Evolutionary conservation across 305 asterid species (phyloP).

Genomic region (Ruellia speciosa): DNA sequence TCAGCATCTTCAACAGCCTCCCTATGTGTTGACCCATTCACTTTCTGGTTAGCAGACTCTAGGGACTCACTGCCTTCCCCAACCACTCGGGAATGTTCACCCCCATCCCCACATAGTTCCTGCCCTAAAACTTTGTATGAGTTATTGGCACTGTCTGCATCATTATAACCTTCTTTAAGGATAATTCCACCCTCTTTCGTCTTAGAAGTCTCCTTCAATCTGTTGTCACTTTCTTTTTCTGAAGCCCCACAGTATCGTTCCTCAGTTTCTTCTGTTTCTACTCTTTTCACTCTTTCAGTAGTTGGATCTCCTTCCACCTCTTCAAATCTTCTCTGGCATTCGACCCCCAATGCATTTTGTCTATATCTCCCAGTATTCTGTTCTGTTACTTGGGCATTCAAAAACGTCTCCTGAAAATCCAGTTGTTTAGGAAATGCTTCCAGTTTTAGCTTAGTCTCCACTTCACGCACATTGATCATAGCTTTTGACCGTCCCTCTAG

Average conservation of each 20-base stretch:
- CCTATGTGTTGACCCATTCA: slow-evolving; percentile 24
- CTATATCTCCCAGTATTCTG: slow-evolving; percentile 22
- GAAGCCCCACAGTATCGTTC: slow-evolving; percentile 27
- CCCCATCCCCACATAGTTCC: slow-evolving; percentile 15
- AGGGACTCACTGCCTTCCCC: slow-evolving; percentile 25
- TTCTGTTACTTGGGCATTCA: slow-evolving; percentile 19
- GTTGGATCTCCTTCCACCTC: slow-evolving; percentile 28
- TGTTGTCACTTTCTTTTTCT: slow-evolving; percentile 24
- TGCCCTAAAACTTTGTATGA: slow-evolving; percentile 25
- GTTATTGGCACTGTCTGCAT: slow-evolving; percentile 26
- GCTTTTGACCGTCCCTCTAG: slow-evolving; percentile 22
- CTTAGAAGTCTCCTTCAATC: slow-evolving; percentile 24
- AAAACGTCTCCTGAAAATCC: slow-evolving; percentile 20
- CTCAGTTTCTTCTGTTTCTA: slow-evolving; percentile 31
- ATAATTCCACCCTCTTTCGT: slow-evolving; percentile 23
- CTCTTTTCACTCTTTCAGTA: slow-evolving; percentile 24
- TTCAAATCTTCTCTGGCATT: slow-evolving; percentile 27
- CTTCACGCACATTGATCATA: slow-evolving; percentile 23
- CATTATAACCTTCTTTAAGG: slow-evolving; percentile 19
- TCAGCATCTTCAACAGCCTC: slow-evolving; percentile 22
- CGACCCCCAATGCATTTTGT: slow-evolving; percentile 28
- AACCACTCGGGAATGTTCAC: slow-evolving; percentile 14
- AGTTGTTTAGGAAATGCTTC: slow-evolving; percentile 17
- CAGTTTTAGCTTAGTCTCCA: slow-evolving; percentile 17
- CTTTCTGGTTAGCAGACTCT: slow-evolving; percentile 29